phyloP scores from a whole-genome alignment of 2,329 filamentous ascomycete genomes.

The Aspergillus neoniger region DNA sequence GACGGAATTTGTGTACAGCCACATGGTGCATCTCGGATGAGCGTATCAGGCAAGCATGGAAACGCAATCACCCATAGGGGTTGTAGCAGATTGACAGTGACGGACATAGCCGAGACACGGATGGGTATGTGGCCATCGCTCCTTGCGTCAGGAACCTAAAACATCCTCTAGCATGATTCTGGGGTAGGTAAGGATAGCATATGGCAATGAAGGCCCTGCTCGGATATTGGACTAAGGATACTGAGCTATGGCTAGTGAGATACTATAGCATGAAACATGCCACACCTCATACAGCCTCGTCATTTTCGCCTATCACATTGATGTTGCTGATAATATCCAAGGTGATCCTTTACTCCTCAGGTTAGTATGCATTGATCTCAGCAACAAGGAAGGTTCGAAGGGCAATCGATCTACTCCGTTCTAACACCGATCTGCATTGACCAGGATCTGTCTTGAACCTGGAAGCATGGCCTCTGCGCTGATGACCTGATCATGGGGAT shows the following conservation, averaged over 20 bases:
- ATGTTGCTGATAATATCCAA: background rate
- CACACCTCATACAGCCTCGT: background rate
- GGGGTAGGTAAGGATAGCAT: background rate
- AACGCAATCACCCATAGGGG: background rate
- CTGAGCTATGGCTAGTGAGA: background rate
- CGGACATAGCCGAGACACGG: background rate
- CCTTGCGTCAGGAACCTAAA: background rate
- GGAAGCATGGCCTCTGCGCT: no score
- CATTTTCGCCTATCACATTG: background rate
- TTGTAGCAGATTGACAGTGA: background rate
- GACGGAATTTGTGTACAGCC: background rate
- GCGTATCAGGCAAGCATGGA: background rate
- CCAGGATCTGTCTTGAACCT: no score
- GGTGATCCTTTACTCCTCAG: background rate
- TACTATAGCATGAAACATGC: background rate
- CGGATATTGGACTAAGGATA: background rate
- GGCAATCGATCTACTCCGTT: background rate
- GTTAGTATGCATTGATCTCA: background rate
- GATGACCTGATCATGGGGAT: no score
- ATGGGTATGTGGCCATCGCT: background rate
- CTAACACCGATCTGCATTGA: no score
- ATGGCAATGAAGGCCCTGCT: background rate
- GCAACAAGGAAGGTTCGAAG: background rate
- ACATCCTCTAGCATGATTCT: background rate
- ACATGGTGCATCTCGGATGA: background rate